Evolutionary conservation across 371 early-diverging fungal species (phyloP), one percentile per base, ranked within the genome.

Genomic region (Circinella minor): DNA sequence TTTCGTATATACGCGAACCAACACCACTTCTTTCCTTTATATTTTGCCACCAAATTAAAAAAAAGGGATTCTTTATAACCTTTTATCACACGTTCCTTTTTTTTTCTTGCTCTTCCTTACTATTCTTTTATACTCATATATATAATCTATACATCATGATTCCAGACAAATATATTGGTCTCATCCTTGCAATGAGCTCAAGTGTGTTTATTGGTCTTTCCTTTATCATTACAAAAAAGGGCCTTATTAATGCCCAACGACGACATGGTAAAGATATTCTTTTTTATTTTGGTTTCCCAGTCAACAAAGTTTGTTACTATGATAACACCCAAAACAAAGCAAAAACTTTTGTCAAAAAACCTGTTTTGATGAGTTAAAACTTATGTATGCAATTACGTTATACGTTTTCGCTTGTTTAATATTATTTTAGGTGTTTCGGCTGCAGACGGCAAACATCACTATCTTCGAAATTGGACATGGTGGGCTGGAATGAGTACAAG

Each of bases 401-500:
- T 9, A 47, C 47, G 47, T 47, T 11, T 47, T 47, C 47, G 1
- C 9, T 3, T 47, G 11, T 9, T n/a, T n/a, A 10, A 57, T 34
- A 11, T 27, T 34, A 13, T 63, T 65, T 36, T 37, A 80, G 75
- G 75, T 70, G 81, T 89, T n/a, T 85, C 87, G 51, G 93, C 93
- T 13, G 89, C 88, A 7, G 94, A 95, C 59, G 86, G 85, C 39
- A 67, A 70, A 57, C 87, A 93, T 70, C 85, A 87, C 57, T 96
- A 94, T 74, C 81, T 95, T 61, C 87, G 88, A 70, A 93, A 92
- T 80, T 83, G 88, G 71, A 88, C 92, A 51, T 97, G 97, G 97
- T 96, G 97, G 93, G 81, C 86, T 47, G 97, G 97, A 63, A 95
- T 95, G 89, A 72, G 87, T 15, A 92, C 93, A 71, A 95, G 92